Evolutionary conservation across 768 basidiomycete genomes (phyloP).

Genomic region (Lactarius vividus): DNA sequence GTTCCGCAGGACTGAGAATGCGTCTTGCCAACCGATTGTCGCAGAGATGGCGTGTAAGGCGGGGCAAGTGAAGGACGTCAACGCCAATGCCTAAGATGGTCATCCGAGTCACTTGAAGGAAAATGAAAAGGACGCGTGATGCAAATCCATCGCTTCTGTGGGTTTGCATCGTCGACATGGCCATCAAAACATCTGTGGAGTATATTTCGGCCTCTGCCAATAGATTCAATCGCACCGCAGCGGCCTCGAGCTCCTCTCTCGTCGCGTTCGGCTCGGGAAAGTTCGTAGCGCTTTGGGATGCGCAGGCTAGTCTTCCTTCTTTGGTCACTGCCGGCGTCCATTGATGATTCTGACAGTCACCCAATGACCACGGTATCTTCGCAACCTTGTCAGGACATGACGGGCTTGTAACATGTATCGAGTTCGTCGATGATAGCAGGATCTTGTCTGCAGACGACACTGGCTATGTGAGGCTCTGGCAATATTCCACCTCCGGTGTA

Average conservation of each 20-base stretch:
- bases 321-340: slow-evolving; percentile 5
- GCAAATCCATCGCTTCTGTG: not conserved
- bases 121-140: slow-evolving; percentile 6
- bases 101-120: slow-evolving; percentile 48
- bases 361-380: slow-evolving; percentile 51
- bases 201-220: slow-evolving; percentile 52
- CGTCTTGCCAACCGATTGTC: slow-evolving; percentile 53
- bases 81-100: slow-evolving; percentile 71
- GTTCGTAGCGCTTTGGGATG: slow-evolving; percentile 58
- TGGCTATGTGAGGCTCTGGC: slow-evolving; percentile 69
- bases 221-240: slow-evolving; percentile 42
- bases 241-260: slow-evolving; percentile 35
- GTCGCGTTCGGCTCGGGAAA: slow-evolving; percentile 59
- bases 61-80: slow-evolving; percentile 68
- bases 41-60: slow-evolving; percentile 53
- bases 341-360: slow-evolving; percentile 13
- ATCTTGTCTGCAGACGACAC: slow-evolving; percentile 76
- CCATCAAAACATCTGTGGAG: slow-evolving; percentile 26
- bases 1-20: slow-evolving; percentile 56
- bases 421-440: slow-evolving; percentile 51
- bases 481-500: slow-evolving; percentile 34
- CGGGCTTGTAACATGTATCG: slow-evolving; percentile 71
- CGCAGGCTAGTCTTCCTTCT: slow-evolving; percentile 37
- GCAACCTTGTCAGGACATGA: slow-evolving; percentile 75
- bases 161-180: slow-evolving; percentile 13